A percentile compares a stretch with the other conserved stretches of the same genome.
Evolutionary conservation across 2,329 filamentous ascomycete species (phyloP).

Genomic region (Penicillium polonicum): DNA sequence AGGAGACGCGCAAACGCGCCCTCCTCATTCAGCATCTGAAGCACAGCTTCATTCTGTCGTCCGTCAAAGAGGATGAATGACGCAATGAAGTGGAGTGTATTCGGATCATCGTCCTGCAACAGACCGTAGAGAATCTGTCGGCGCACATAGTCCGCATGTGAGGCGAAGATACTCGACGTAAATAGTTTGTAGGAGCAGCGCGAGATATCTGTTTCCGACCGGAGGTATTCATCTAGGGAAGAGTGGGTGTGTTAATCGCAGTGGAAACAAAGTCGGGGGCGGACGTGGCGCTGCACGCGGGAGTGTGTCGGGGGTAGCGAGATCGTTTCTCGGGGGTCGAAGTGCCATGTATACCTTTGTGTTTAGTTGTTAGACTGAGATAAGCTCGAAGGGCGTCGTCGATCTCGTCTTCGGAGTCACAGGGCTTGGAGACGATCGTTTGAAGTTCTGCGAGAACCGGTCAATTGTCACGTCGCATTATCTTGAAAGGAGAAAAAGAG

Average conservation of each 20-base stretch:
- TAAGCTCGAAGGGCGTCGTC: conserved; percentile 85
- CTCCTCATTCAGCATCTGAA: conserved; percentile 83
- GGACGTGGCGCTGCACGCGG: background rate
- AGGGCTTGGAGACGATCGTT: conserved; percentile 60
- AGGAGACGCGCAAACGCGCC: conserved; percentile 80
- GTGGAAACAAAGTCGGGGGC: background rate
- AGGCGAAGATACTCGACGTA: conserved; percentile 69
- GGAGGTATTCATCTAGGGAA: conserved; percentile 63
- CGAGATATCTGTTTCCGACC: conserved; percentile 74
- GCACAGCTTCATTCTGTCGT: conserved; percentile 70
- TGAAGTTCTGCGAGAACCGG: conserved; percentile 57
- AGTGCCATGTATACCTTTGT: conserved; percentile 55
- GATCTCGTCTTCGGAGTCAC: conserved; percentile 64
- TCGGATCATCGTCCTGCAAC: conserved; percentile 77
- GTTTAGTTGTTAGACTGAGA: conserved; percentile 72
- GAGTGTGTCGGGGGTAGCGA: background rate
- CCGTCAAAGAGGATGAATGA: conserved; percentile 87
- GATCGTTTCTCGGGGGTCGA: background rate
- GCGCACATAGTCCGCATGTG: conserved; percentile 81
- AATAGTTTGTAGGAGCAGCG: conserved; percentile 78
- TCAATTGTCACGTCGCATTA: conserved; percentile 15
- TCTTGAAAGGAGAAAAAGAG: background rate
- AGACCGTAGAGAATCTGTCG: conserved; percentile 90
- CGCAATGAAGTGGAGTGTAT: conserved; percentile 76
- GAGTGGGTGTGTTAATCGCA: conserved; percentile 13